A percentile compares a stretch with the other conserved stretches of the same genome.
These are phyloP conservation scores for Ambrosiella xylebori DNA, from an alignment of 2,329 filamentous ascomycete genomes.

Conservation along the genomic window DNA sequence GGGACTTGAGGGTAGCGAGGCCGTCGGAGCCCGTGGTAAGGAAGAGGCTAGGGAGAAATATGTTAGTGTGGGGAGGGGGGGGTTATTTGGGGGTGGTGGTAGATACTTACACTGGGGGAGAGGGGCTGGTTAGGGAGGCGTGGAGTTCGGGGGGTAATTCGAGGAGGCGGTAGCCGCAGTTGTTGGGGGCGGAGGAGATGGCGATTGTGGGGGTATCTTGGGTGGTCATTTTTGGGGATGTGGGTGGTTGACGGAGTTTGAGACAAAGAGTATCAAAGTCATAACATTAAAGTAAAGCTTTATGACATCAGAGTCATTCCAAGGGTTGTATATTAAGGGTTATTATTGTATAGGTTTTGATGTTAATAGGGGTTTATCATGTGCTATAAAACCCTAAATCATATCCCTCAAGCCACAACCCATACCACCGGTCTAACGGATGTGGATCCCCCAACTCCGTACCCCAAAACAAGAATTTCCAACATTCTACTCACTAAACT, in stretches of 20 bases:
- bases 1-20: constrained; percentile 34
- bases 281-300: too few relatives aligned
- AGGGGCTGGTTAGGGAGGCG: constrained; percentile 34
- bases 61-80: neutral
- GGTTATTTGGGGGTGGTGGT: neutral
- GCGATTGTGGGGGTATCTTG: constrained; percentile 30
- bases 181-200: constrained; percentile 31
- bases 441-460: too few relatives aligned
- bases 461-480: too few relatives aligned
- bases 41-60: constrained; percentile 21
- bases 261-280: neutral
- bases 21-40: constrained; percentile 30
- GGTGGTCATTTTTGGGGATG: constrained; percentile 23
- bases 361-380: too few relatives aligned
- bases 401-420: too few relatives aligned
- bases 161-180: constrained; percentile 39
- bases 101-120: constrained; percentile 32
- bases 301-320: too few relatives aligned
- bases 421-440: too few relatives aligned
- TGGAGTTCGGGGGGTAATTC: constrained; percentile 44
- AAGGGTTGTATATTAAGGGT: too few relatives aligned
- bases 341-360: too few relatives aligned
- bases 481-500: too few relatives aligned
- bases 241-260: neutral
- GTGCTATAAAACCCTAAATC: too few relatives aligned